Evolutionary conservation across 176 grass and related monocot genomes (phyloP).

Genomic region (Alloteropsis semialata): DNA sequence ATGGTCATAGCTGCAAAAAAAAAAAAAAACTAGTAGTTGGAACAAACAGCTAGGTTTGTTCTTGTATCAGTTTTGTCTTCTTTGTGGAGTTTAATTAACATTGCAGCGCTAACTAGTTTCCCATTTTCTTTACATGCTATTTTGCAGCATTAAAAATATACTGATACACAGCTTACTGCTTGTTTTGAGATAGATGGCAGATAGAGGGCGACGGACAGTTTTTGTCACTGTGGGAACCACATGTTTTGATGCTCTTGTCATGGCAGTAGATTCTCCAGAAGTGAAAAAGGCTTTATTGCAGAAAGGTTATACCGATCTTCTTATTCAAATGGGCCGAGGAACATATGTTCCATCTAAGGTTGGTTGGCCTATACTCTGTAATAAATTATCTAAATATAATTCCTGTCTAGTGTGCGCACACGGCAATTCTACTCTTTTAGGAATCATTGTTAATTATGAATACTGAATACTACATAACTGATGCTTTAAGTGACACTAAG

Average conservation of each 20-base stretch:
- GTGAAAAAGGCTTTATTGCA: conserved; percentile 48
- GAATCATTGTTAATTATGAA: not conserved
- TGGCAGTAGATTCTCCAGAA: conserved; percentile 39
- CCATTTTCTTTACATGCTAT: not conserved
- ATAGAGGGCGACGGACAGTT: conserved; percentile 23
- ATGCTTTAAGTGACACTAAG: not conserved
- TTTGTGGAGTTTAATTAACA: not conserved
- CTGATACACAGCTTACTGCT: not conserved
- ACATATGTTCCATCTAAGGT: conserved; percentile 63
- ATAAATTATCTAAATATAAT: not conserved
- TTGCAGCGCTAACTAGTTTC: not conserved
- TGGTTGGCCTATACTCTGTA: not conserved
- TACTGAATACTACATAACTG: not conserved
- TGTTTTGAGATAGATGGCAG: conserved; percentile 4
- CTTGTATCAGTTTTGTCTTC: not conserved
- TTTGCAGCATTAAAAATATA: not conserved
- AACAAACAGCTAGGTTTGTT: not conserved
- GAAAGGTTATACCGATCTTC: conserved; percentile 55
- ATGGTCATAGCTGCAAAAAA: not conserved
- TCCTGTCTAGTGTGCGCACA: not conserved
- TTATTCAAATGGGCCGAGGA: conserved; percentile 67
- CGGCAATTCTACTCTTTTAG: not conserved
- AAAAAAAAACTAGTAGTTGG: not conserved
- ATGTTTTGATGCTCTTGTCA: conserved; percentile 61
- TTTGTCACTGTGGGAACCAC: conserved; percentile 78